Evolutionary conservation across 2,329 filamentous ascomycete species (phyloP).

Genomic region (Apiospora aurea): DNA sequence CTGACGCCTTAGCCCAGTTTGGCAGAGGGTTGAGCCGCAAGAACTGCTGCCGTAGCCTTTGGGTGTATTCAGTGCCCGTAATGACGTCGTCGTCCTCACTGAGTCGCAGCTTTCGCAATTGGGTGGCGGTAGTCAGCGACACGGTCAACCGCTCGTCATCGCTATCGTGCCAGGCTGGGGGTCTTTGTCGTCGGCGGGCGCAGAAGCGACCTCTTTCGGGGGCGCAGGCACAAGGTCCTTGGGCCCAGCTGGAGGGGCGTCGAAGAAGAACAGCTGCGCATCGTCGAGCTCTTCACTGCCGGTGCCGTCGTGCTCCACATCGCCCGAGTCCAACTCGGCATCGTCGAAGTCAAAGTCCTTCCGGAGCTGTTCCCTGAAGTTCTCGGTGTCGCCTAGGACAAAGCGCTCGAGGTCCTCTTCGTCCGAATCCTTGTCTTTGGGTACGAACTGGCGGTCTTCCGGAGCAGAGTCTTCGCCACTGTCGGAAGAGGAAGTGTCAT

Average conservation of each 20-base stretch:
- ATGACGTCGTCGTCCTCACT: constrained; percentile 87
- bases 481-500: neutral
- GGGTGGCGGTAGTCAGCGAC: constrained; percentile 77
- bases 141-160: constrained; percentile 89
- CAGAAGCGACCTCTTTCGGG: constrained; percentile 35
- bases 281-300: constrained; percentile 74
- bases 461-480: constrained; percentile 8
- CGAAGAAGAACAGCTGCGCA: constrained; percentile 84
- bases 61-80: constrained; percentile 84
- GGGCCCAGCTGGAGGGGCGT: constrained; percentile 58
- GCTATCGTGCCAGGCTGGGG: constrained; percentile 88
- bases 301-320: constrained; percentile 51
- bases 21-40: constrained; percentile 66
- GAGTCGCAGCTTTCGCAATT: constrained; percentile 82
- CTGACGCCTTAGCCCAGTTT: constrained; percentile 63
- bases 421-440: constrained; percentile 74
- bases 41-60: constrained; percentile 80
- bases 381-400: constrained; percentile 86
- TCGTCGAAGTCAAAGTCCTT: constrained; percentile 51
- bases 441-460: constrained; percentile 4
- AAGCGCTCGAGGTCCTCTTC: constrained; percentile 88
- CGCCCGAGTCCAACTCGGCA: constrained; percentile 39
- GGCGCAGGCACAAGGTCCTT: constrained; percentile 37
- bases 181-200: constrained; percentile 41
- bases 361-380: constrained; percentile 79